Percentiles rank a stretch among this genome's conserved stretches.
phyloP scores from a whole-genome alignment of 2,329 filamentous ascomycete genomes.

The Fusarium stilboides region DNA sequence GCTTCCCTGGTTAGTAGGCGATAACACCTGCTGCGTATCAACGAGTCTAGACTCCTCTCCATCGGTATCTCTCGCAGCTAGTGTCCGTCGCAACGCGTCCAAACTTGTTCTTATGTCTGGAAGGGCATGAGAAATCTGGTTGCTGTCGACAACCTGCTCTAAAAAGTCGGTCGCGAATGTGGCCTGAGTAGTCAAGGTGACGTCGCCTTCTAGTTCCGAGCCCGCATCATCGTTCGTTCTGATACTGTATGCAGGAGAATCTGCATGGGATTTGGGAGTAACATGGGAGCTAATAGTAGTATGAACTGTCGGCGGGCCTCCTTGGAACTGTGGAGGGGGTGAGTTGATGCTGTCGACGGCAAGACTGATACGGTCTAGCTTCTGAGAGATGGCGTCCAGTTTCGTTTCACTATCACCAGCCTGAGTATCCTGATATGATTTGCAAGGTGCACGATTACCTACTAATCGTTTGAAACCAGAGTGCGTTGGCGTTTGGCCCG shows the following conservation, averaged over 20 bases:
- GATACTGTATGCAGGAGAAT: not conserved
- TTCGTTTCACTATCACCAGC: not conserved
- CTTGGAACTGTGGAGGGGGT: not conserved
- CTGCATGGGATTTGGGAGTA: not conserved
- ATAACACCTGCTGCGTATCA: not conserved
- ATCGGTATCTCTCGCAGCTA: accelerated
- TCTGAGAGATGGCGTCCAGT: conserved; percentile 12
- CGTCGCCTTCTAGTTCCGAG: conserved; percentile 5
- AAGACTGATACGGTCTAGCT: conserved; percentile 18
- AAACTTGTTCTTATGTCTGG: not conserved
- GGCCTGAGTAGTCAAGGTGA: conserved; percentile 7
- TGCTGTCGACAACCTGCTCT: conserved; percentile 9
- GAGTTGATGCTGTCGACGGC: conserved; percentile 11
- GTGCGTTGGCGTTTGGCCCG: conserved; percentile 6
- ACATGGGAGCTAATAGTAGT: not conserved
- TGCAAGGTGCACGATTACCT: no score
- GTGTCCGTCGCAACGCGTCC: not conserved
- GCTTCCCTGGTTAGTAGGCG: not conserved
- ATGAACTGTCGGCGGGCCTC: not conserved
- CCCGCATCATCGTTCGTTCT: not conserved
- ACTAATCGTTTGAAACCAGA: conserved; percentile 10
- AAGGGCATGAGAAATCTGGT: not conserved
- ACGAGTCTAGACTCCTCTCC: not conserved
- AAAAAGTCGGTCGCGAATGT: conserved; percentile 16
- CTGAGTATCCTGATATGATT: no score